Evolutionary conservation across 2,329 filamentous ascomycete species (phyloP), one percentile per base, ranked within the genome.

Genomic region (Penicillium sp.): DNA sequence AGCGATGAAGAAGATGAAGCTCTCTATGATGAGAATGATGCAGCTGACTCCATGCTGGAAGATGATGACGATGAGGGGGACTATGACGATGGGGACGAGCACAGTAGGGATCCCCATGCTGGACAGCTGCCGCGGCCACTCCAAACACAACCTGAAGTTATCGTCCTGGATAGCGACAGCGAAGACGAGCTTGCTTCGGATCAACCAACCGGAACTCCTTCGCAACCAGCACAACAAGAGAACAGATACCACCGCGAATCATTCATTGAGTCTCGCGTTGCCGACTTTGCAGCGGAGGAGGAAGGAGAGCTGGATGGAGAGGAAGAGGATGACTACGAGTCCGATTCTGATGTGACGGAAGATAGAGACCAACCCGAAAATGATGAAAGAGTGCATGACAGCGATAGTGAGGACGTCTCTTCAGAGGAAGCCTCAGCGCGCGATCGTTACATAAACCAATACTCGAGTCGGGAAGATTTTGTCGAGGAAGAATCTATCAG

Each of bases 151-250:
- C 62, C 62, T 13, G 72, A 74, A 52, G 51, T 74, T 32, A 73
- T 74, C 44, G 66, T 73, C 24, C 39, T 74, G 12, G 71, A 73
- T 48, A 73, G 70, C 49, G 71, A 73, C 47, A 73, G 69, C 47
- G 69, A 72, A 27, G 67, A 71, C 44, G 71, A 72, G 44, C 55
- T 57, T 38, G 42, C 39, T 18, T 51, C 57, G 4, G 43, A 53
- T 20, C 39, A 51, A 7, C 44, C 42, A 2, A 18, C 6, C 10
- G n/a, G 20, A 15, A 33, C 41, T 8, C 38, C 25, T 18, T 24
- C 27, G 5, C 49, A 40, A 15, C 33, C 20, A 23, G 25, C 18
- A 4, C 33, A 28, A 18, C 38, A n/a, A 35, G 46, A 38, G 31
- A 44, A 4, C 32, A 24, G 2, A 10, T 27, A 27, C 7, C 8